Base-by-base conservation (phyloP, 441 rosid species). In the Pelargonium fulgidum region DNA sequence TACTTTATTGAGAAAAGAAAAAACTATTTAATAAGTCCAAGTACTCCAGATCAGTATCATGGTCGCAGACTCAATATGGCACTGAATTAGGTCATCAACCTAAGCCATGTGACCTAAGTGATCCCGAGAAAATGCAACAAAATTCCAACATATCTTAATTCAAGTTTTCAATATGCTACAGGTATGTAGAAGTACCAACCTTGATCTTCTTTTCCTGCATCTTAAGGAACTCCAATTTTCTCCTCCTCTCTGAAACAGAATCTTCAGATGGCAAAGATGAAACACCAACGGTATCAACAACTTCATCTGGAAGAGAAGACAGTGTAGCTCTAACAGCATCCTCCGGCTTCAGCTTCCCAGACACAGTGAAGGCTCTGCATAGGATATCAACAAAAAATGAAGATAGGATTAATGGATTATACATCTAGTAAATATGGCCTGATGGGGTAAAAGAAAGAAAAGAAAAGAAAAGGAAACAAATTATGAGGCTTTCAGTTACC, bases 181-280 rank as follows among this genome's bases (percentile, higher is more conserved):
- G 42, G 42, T 39, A 39, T 39, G 13, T 4, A 56, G 62, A 56
- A 74, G 70, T 75, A 70, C 69, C 66, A 58, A 91, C 97, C 96
- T 93, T 90, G 76, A 93, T 93, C 63, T 86, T 75, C 77, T 91
- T 93, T 81, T 93, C 99, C 85, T 93, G 96, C 97, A 84, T 89
- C 79, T 73, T 89, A 76, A 93, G 93, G 83, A 82, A 93, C 80
- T 93, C 96, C 79, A 93, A 62, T 64, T 89, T 93, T 80, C 96
- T 89, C 81, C 86, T 83, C 78, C 97, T 83, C 76, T 88, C 96
- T 70, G 97, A 91, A 73, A 93, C 83, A 78, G 91, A 74, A 82
- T 93, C 96, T 80, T 88, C 99, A 42, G 99, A 91, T 70, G 97
- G 90, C 80, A 91, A 82, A 68, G 90, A 78, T 67, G 93, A 88